These are phyloP conservation scores for Centella asiatica DNA, from an alignment of 129 eudicot species.

Conservation along the genomic window DNA sequence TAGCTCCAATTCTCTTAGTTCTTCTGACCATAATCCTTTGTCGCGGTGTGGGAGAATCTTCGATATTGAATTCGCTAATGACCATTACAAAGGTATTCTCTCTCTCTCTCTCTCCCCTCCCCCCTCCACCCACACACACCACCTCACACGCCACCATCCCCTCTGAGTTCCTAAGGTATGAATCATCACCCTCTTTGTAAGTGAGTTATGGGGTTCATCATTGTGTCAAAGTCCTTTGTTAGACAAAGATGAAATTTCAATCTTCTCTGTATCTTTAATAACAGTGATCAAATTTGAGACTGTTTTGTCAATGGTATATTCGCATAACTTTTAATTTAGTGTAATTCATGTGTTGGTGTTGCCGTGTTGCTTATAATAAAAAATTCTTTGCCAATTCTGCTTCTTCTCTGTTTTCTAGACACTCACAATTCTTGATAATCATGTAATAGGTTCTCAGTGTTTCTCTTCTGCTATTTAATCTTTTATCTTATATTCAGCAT, in stretches of 20 bases:
- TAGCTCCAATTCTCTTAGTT: constrained; percentile 80
- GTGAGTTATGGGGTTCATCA: no score
- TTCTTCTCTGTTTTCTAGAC: background rate
- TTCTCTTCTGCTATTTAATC: background rate
- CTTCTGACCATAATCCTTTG: constrained; percentile 70
- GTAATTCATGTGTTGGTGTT: background rate
- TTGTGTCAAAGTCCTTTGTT: no score
- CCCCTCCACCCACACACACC: no score
- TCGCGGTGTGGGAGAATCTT: constrained; percentile 86
- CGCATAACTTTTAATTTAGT: background rate
- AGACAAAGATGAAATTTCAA: no score
- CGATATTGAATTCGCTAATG: constrained; percentile 67
- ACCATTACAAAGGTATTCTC: constrained; percentile 73
- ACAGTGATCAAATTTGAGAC: background rate
- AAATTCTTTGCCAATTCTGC: background rate
- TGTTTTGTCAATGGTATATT: background rate
- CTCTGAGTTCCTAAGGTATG: no score
- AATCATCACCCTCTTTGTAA: no score
- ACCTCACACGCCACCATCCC: no score
- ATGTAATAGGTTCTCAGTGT: background rate
- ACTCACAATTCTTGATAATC: background rate
- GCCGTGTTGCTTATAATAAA: background rate
- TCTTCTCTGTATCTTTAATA: background rate
- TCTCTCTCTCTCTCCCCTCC: no score
- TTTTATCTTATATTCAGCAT: background rate